Evolutionary conservation across 352 stramenopile genomes (phyloP).

Genomic region (Phytophthora kernoviae): DNA sequence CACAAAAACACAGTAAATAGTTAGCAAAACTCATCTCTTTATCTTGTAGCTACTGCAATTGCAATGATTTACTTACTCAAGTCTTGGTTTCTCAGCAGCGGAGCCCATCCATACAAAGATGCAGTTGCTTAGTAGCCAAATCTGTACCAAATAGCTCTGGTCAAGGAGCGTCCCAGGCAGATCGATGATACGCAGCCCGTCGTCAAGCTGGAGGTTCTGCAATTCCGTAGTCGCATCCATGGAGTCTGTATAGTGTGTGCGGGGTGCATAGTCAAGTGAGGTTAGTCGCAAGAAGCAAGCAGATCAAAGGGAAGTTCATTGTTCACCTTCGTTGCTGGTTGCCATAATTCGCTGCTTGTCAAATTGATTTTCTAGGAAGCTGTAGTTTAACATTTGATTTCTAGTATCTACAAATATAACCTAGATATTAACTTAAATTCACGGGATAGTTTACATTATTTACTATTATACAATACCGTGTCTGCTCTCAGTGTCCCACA

Average conservation of each 20-base stretch:
- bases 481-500: no score
- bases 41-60: not conserved
- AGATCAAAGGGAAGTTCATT: not conserved
- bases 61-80: slow-evolving; percentile 3
- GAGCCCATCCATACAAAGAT: slow-evolving; percentile 85
- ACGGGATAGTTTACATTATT: no score
- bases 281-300: not conserved
- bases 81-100: slow-evolving; percentile 42
- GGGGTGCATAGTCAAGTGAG: not conserved
- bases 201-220: slow-evolving; percentile 20
- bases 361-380: no score
- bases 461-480: no score
- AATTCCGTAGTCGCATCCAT: not conserved
- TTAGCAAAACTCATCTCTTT: not conserved
- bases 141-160: slow-evolving; percentile 70
- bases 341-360: no score
- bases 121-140: slow-evolving; percentile 70
- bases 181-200: slow-evolving; percentile 51
- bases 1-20: slow-evolving; percentile 1
- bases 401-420: no score
- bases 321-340: no score
- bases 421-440: no score
- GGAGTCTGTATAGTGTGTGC: not conserved
- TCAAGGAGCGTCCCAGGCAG: slow-evolving; percentile 63
- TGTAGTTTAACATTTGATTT: no score